A percentile compares a stretch with the other conserved stretches of the same genome.
These are phyloP conservation scores for Cordyceps cicadae DNA, from an alignment of 2,329 filamentous ascomycete genomes.

Conservation along the genomic window DNA sequence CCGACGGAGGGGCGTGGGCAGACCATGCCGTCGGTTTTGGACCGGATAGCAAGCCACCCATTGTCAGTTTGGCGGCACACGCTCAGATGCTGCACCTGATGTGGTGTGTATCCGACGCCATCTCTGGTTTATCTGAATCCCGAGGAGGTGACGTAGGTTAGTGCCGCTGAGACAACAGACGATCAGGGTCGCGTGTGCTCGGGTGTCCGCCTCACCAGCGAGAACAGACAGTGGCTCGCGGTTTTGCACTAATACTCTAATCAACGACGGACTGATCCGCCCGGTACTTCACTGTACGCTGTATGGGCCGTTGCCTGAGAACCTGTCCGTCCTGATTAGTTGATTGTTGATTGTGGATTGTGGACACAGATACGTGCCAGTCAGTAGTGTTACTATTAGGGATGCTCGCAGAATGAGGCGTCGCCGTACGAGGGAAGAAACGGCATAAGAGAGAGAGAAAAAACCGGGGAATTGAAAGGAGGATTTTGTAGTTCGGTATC, in stretches of 20 bases:
- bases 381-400: neutral
- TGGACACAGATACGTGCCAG: neutral
- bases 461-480: neutral
- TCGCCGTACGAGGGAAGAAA: neutral
- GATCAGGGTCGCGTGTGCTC: slow-evolving; percentile 7
- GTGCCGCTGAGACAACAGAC: neutral
- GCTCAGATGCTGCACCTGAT: neutral
- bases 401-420: neutral
- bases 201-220: neutral
- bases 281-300: neutral
- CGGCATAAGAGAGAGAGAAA: neutral
- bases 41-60: neutral
- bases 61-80: neutral
- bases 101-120: neutral
- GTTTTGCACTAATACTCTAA: neutral
- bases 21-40: no score
- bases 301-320: neutral
- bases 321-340: neutral
- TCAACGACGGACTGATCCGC: neutral
- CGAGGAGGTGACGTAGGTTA: slow-evolving; percentile 1
- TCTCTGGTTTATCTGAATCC: neutral
- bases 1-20: neutral
- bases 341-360: neutral
- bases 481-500: neutral
- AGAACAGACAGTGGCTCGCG: slow-evolving; percentile 1